These are phyloP conservation scores for Tricholoma hemisulphureum DNA, from an alignment of 768 basidiomycete genomes.

Conservation along the genomic window DNA sequence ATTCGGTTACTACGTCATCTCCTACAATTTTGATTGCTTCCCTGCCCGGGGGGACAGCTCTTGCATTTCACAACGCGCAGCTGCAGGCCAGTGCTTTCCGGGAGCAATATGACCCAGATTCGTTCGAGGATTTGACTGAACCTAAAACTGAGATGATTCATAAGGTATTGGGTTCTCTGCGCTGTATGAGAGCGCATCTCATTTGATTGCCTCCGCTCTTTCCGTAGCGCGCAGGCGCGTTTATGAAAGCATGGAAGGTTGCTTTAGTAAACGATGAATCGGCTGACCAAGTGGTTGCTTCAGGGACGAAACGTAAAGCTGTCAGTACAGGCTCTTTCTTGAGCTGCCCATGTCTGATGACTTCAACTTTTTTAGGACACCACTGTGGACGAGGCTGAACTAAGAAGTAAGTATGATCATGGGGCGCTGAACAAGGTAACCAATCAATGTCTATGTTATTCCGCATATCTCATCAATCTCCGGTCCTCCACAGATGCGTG, in stretches of 20 bases:
- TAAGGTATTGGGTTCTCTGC: slow-evolving; percentile 49
- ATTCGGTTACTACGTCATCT: slow-evolving; percentile 2
- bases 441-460: background rate
- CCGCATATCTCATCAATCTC: slow-evolving; percentile 11
- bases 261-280: slow-evolving; percentile 61
- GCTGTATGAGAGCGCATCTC: slow-evolving; percentile 29
- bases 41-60: slow-evolving; percentile 43
- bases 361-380: slow-evolving; percentile 45
- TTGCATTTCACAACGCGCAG: slow-evolving; percentile 86
- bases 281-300: slow-evolving; percentile 47
- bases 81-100: slow-evolving; percentile 91
- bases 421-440: slow-evolving; percentile 68
- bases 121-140: slow-evolving; percentile 78
- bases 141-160: slow-evolving; percentile 80
- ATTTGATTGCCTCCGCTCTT: slow-evolving; percentile 6
- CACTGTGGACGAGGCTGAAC: slow-evolving; percentile 67
- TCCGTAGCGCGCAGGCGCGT: slow-evolving; percentile 59
- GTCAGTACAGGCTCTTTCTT: slow-evolving; percentile 40
- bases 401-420: slow-evolving; percentile 61
- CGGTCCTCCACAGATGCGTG: slow-evolving; percentile 51
- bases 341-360: slow-evolving; percentile 3
- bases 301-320: slow-evolving; percentile 68
- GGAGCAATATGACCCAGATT: slow-evolving; percentile 76
- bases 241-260: slow-evolving; percentile 71
- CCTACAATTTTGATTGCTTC: background rate